Percentiles rank a stretch among this genome's conserved stretches.
Evolutionary conservation across 495 filamentous ascomycete genomes (phyloP).

Genomic region (Cenococcum geophilum): DNA sequence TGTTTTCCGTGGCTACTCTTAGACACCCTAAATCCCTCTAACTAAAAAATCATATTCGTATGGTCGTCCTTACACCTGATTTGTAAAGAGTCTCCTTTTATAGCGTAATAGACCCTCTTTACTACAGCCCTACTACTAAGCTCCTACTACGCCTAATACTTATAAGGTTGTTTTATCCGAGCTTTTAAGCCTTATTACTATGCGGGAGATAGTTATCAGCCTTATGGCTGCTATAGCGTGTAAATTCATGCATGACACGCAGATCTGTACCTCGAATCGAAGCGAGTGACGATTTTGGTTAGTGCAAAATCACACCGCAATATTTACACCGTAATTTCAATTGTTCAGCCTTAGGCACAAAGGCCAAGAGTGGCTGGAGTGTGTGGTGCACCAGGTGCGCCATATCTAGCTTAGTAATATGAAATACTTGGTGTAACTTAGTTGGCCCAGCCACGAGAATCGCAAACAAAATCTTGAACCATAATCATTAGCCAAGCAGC

Average conservation of each 20-base stretch:
- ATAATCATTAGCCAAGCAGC: neutral
- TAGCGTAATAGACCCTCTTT: constrained; percentile 18
- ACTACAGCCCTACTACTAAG: constrained; percentile 14
- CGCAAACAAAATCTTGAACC: neutral
- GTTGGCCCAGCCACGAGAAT: neutral
- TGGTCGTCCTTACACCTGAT: constrained; percentile 23
- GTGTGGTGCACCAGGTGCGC: neutral
- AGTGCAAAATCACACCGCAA: neutral
- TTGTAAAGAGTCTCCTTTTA: constrained; percentile 24
- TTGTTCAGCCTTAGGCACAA: neutral
- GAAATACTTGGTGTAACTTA: neutral
- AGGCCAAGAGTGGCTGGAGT: neutral
- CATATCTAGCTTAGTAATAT: neutral
- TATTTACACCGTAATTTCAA: neutral
- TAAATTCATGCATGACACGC: constrained; percentile 4
- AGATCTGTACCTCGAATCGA: neutral
- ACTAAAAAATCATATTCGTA: constrained; percentile 24
- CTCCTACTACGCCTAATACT: constrained; percentile 10
- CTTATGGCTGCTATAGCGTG: constrained; percentile 10
- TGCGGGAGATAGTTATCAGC: constrained; percentile 12
- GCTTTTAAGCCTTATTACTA: constrained; percentile 1
- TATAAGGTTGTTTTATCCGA: constrained; percentile 11
- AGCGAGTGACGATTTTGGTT: neutral
- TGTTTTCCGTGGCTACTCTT: constrained; percentile 23
- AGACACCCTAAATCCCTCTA: constrained; percentile 14